phyloP scores from a whole-genome alignment of 1,284 basidiomycete genomes.

The Apiotrichum akiyoshidainum region DNA sequence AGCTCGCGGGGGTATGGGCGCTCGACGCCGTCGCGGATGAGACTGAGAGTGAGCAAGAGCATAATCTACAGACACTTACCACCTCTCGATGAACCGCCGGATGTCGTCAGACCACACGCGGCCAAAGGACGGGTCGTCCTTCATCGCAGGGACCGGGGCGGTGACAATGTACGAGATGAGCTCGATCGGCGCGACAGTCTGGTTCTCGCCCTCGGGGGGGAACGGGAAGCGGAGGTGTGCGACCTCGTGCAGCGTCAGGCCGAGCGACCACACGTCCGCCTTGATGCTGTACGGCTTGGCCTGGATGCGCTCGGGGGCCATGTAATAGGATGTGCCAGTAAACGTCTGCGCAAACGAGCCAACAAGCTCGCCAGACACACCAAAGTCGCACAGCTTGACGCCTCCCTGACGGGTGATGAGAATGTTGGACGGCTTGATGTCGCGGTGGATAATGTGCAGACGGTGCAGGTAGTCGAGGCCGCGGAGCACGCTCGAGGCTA shows the following conservation, averaged over 20 bases:
- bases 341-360: conserved; percentile 90
- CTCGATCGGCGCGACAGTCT: conserved; percentile 78
- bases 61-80: conserved; percentile 57
- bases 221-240: conserved; percentile 92
- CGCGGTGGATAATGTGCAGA: conserved; percentile 88
- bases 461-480: conserved; percentile 90
- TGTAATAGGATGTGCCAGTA: conserved; percentile 94
- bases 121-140: conserved; percentile 54
- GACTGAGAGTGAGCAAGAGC: conserved; percentile 17
- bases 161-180: conserved; percentile 87
- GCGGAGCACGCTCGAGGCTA: conserved; percentile 86
- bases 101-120: conserved; percentile 75
- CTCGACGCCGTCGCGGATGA: conserved; percentile 52
- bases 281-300: conserved; percentile 95
- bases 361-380: conserved; percentile 91
- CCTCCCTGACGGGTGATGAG: conserved; percentile 79
- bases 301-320: conserved; percentile 95
- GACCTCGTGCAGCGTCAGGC: conserved; percentile 90
- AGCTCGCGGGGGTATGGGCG: conserved; percentile 84
- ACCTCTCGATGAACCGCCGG: conserved; percentile 86
- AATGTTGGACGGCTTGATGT: conserved; percentile 97
- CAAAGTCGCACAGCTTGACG: conserved; percentile 93
- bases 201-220: conserved; percentile 68
- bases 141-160: conserved; percentile 77
- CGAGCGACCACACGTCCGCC: conserved; percentile 95